phyloP scores from a whole-genome alignment of 2,329 filamentous ascomycete species.

The Hypoxylon sp. region DNA sequence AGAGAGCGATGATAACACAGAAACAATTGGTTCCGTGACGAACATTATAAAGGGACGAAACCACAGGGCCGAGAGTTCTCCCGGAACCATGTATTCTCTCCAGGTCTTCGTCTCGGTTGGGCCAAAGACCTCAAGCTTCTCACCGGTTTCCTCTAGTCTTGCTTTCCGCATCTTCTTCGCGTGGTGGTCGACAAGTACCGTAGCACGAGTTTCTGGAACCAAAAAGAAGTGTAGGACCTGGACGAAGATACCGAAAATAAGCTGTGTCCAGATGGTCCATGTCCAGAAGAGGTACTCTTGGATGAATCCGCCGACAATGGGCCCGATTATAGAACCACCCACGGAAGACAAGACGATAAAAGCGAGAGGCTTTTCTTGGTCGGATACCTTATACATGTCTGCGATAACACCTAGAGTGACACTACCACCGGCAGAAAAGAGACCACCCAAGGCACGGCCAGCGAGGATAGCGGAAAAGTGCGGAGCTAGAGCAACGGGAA shows the following conservation, averaged over 20 bases:
- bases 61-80: slow-evolving; percentile 60
- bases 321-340: slow-evolving; percentile 62
- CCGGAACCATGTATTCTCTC: slow-evolving; percentile 50
- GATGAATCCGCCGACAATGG: slow-evolving; percentile 63
- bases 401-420: slow-evolving; percentile 72
- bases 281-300: slow-evolving; percentile 58
- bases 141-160: slow-evolving; percentile 45
- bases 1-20: slow-evolving; percentile 64
- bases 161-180: slow-evolving; percentile 61
- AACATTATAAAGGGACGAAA: slow-evolving; percentile 70
- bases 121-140: slow-evolving; percentile 53
- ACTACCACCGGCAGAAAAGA: slow-evolving; percentile 70
- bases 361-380: slow-evolving; percentile 67
- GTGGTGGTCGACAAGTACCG: slow-evolving; percentile 64
- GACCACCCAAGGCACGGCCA: slow-evolving; percentile 57
- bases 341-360: slow-evolving; percentile 68
- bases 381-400: slow-evolving; percentile 66
- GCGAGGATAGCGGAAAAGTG: slow-evolving; percentile 52
- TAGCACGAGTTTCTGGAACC: slow-evolving; percentile 67
- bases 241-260: slow-evolving; percentile 63
- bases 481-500: slow-evolving; percentile 54
- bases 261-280: slow-evolving; percentile 71
- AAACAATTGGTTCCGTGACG: slow-evolving; percentile 68
- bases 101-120: slow-evolving; percentile 56
- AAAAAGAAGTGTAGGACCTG: slow-evolving; percentile 62